A percentile compares a stretch with the other conserved stretches of the same genome.
phyloP scores from a whole-genome alignment of 768 basidiomycete species.

The Mycena haematopus region DNA sequence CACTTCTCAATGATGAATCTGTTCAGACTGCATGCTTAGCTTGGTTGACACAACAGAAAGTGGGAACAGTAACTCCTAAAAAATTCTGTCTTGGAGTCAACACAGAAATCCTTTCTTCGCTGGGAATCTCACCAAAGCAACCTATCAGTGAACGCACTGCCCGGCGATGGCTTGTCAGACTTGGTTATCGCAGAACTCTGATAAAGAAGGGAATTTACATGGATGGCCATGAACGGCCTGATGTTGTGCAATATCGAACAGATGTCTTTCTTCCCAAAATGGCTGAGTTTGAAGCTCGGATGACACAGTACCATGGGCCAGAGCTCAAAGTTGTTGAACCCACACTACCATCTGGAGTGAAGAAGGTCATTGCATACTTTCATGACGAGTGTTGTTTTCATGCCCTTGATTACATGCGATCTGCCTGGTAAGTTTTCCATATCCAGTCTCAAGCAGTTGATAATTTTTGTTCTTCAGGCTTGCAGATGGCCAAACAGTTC shows the following conservation, averaged over 20 bases:
- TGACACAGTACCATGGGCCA: slow-evolving; percentile 16
- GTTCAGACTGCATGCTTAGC: slow-evolving; percentile 22
- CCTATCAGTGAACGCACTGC: slow-evolving; percentile 42
- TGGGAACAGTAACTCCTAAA: slow-evolving; percentile 39
- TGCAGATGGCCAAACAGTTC: neutral
- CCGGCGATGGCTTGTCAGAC: slow-evolving; percentile 42
- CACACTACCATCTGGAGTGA: neutral
- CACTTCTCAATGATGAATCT: slow-evolving; percentile 33
- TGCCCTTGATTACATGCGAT: neutral
- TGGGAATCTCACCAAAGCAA: slow-evolving; percentile 34
- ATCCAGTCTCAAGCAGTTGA: too few relatives aligned
- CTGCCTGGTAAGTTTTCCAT: neutral
- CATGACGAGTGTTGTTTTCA: slow-evolving; percentile 13
- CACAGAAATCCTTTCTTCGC: slow-evolving; percentile 37
- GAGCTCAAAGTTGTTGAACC: neutral
- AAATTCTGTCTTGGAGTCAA: slow-evolving; percentile 37
- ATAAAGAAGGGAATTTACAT: slow-evolving; percentile 43
- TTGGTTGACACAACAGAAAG: slow-evolving; percentile 33
- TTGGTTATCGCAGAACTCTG: slow-evolving; percentile 39
- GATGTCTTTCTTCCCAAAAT: slow-evolving; percentile 27
- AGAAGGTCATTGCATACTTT: neutral
- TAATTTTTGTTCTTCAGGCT: too few relatives aligned
- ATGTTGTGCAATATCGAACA: slow-evolving; percentile 25
- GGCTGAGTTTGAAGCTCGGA: slow-evolving; percentile 29
- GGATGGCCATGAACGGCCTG: slow-evolving; percentile 45